phyloP scores from a whole-genome alignment of 331 rosid species.

The Cucumis variabilis region DNA sequence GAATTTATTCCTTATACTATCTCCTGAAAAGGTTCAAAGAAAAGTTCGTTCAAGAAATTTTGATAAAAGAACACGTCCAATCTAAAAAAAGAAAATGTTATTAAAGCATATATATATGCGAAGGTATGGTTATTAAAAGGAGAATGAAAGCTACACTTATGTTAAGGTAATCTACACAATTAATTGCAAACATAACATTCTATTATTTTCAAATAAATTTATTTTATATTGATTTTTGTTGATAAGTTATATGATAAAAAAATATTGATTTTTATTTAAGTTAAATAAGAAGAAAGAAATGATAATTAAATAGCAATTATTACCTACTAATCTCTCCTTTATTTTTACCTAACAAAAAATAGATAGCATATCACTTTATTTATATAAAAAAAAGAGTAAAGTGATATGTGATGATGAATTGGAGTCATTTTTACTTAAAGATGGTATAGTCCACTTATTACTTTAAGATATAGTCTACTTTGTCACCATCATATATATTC shows the following conservation, averaged over 20 bases:
- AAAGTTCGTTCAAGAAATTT: background rate
- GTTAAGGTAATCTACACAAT: background rate
- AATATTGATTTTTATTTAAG: background rate
- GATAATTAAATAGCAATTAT: too few species aligned
- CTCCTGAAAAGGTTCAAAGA: background rate
- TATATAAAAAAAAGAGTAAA: background rate
- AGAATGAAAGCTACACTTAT: too few species aligned
- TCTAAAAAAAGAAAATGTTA: background rate
- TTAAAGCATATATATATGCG: too few species aligned
- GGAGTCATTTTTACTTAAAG: constrained; percentile 2
- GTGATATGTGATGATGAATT: background rate
- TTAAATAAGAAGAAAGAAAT: background rate
- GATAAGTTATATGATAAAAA: background rate
- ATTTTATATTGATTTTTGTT: too few species aligned
- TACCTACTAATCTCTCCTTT: background rate
- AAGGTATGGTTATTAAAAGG: too few species aligned
- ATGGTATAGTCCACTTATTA: background rate
- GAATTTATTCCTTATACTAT: background rate
- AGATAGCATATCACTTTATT: background rate
- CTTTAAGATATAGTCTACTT: constrained; percentile 7
- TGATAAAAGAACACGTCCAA: background rate
- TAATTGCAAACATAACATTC: background rate
- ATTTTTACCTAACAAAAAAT: background rate
- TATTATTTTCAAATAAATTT: background rate
- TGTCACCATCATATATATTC: background rate